Conservation (phyloP, 139 green algal species). For the Marvania coccoides region DNA sequence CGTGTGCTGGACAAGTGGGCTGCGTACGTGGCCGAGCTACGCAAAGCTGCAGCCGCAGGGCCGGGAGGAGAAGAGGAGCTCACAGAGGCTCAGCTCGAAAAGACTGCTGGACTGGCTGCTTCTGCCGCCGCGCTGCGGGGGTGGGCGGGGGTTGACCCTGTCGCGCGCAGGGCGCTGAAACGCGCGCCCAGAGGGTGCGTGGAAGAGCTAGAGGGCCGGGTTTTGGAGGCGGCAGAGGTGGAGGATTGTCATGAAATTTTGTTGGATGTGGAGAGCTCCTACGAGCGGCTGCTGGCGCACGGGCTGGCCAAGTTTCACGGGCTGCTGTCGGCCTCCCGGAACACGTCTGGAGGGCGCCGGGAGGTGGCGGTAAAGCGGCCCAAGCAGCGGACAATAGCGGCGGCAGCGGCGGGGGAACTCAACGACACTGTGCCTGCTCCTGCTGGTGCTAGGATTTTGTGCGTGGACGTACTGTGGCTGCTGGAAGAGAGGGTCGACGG, state of each 20-base stretch:
- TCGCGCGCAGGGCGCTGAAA: slow-evolving; percentile 27
- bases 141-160: slow-evolving; percentile 23
- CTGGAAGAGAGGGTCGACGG: background rate
- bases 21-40: slow-evolving; percentile 24
- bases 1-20: slow-evolving; percentile 44
- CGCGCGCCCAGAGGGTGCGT: background rate
- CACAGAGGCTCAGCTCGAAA: no score
- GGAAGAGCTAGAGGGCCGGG: slow-evolving; percentile 16
- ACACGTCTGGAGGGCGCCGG: background rate
- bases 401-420: background rate
- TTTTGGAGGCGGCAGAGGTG: slow-evolving; percentile 4
- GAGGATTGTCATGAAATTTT: slow-evolving; percentile 10
- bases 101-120: background rate
- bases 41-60: background rate
- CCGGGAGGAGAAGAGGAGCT: background rate
- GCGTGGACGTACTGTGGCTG: background rate
- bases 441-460: background rate
- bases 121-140: slow-evolving; percentile 17
- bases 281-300: slow-evolving; percentile 31
- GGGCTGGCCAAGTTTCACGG: slow-evolving; percentile 34
- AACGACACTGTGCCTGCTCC: background rate
- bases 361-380: slow-evolving; percentile 11
- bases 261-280: slow-evolving; percentile 20
- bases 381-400: background rate
- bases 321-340: slow-evolving; percentile 8